phyloP scores from a whole-genome alignment of 2,329 filamentous ascomycete genomes.

The Xylariaceae sp. region DNA sequence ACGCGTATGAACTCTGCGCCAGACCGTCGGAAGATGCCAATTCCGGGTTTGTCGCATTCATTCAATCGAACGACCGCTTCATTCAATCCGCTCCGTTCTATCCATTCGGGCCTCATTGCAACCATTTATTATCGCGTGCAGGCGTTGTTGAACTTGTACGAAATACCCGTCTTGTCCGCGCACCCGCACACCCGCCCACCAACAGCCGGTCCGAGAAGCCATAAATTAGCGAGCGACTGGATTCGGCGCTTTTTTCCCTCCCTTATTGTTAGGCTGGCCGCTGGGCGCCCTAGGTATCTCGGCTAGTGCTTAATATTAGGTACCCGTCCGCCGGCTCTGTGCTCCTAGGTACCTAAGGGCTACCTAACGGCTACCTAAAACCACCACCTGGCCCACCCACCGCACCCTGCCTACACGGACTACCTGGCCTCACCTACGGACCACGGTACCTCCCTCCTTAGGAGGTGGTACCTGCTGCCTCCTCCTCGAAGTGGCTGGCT shows the following conservation, averaged over 20 bases:
- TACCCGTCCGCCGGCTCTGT: conserved; percentile 12
- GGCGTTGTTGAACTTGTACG: conserved; percentile 5
- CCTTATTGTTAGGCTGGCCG: neutral
- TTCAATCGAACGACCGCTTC: neutral
- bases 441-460: neutral
- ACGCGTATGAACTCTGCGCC: neutral
- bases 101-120: neutral
- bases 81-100: neutral
- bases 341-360: neutral
- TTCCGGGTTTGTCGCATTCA: neutral
- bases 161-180: conserved; percentile 20
- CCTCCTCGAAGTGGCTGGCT: neutral
- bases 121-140: conserved; percentile 1
- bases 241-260: conserved; percentile 5
- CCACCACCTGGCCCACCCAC: no score
- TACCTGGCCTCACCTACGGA: no score
- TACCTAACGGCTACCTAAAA: neutral
- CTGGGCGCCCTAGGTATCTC: neutral
- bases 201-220: conserved; percentile 23
- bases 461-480: neutral
- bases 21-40: neutral
- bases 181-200: conserved; percentile 19
- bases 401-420: no score
- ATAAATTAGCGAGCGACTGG: conserved; percentile 18
- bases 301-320: conserved; percentile 2